Conservation (phyloP, 2,329 filamentous ascomycete genomes). For the Huntiella decipiens region DNA sequence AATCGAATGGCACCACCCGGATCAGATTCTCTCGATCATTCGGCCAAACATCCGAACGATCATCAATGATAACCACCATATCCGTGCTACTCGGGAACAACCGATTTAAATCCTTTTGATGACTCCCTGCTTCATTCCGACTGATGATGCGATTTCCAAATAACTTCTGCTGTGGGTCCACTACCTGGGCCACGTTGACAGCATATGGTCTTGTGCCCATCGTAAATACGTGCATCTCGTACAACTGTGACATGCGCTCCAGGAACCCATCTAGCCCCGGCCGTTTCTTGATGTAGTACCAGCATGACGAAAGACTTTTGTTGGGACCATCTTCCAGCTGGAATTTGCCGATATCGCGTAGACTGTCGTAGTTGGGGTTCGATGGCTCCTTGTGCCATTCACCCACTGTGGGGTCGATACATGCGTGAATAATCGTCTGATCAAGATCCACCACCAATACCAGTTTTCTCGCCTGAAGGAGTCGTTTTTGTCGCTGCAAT, state of each 20-base stretch:
- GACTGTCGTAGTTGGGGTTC: constrained; percentile 79
- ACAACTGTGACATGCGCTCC: constrained; percentile 55
- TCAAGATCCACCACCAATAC: constrained; percentile 93
- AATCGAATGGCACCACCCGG: constrained; percentile 89
- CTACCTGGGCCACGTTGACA: constrained; percentile 73
- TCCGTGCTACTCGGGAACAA: constrained; percentile 93
- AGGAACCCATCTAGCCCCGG: constrained; percentile 72
- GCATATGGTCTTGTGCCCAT: constrained; percentile 98
- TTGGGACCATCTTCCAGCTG: constrained; percentile 75
- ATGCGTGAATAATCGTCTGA: constrained; percentile 96
- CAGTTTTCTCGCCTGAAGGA: constrained; percentile 65
- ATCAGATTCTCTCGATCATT: constrained; percentile 82
- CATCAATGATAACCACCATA: constrained; percentile 98
- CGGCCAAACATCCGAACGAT: constrained; percentile 87
- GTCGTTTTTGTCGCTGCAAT: constrained; percentile 64
- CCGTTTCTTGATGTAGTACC: constrained; percentile 96
- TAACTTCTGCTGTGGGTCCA: constrained; percentile 73
- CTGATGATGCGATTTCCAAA: constrained; percentile 93
- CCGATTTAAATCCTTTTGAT: constrained; percentile 77
- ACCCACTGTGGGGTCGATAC: constrained; percentile 85
- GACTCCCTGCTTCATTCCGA: constrained; percentile 87
- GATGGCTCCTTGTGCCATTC: constrained; percentile 82
- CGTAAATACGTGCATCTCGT: constrained; percentile 95
- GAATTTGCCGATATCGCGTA: constrained; percentile 76
- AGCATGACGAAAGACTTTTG: constrained; percentile 53